Evolutionary conservation across 257 asterid genomes (phyloP).

Genomic region (Nicotiana attenuata): DNA sequence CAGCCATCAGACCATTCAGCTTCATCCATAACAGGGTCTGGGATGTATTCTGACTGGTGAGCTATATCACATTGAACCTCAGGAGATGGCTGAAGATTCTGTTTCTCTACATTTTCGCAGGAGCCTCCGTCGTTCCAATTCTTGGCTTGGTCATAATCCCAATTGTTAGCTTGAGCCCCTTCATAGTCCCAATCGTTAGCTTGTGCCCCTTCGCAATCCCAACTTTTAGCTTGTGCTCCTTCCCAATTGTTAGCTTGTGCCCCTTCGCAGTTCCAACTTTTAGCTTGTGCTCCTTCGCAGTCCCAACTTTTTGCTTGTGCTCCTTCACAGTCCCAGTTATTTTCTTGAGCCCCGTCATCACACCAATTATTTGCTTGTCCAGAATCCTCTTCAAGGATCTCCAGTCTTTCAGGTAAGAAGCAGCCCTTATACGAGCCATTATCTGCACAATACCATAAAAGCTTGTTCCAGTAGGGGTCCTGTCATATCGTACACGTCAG

Average conservation of each 20-base stretch:
- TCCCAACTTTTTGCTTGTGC: not conserved
- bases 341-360: not conserved
- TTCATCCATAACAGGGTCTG: slow-evolving; percentile 24
- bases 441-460: slow-evolving; percentile 84
- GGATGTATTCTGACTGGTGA: slow-evolving; percentile 10
- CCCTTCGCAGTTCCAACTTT: not conserved
- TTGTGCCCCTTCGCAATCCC: not conserved
- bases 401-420: slow-evolving; percentile 65
- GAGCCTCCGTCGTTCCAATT: not conserved
- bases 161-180: not conserved
- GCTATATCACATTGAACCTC: slow-evolving; percentile 11
- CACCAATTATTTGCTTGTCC: not conserved
- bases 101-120: not conserved
- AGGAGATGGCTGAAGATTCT: slow-evolving; percentile 12
- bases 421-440: slow-evolving; percentile 76
- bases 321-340: slow-evolving; percentile 8
- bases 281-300: not conserved
- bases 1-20: slow-evolving; percentile 40
- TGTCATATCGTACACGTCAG: slow-evolving; percentile 27
- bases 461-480: slow-evolving; percentile 79
- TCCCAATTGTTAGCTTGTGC: not conserved
- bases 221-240: not conserved
- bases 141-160: not conserved
- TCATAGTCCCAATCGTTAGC: not conserved
- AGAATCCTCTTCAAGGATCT: slow-evolving; percentile 18